These are phyloP conservation scores for Cytospora chrysosperma DNA, from an alignment of 2,329 filamentous ascomycete species.

Conservation along the genomic window DNA sequence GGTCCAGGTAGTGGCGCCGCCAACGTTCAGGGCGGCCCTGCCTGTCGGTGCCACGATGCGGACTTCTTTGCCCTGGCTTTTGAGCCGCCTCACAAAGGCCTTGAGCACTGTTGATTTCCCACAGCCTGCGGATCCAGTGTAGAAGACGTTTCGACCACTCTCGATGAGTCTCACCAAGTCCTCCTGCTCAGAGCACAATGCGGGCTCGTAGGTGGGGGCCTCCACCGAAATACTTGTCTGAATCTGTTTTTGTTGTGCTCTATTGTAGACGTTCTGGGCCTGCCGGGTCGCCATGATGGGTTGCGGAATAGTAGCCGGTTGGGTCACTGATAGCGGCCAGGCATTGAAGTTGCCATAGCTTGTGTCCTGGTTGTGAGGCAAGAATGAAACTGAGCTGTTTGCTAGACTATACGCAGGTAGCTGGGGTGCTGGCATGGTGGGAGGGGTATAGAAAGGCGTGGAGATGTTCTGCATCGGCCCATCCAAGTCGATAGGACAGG, in stretches of 20 bases:
- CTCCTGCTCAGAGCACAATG: conserved; percentile 47
- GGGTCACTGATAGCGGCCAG: background rate
- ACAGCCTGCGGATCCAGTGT: conserved; percentile 61
- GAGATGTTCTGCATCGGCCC: background rate
- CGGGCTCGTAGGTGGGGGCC: conserved; percentile 26
- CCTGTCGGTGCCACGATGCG: conserved; percentile 60
- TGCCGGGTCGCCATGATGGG: background rate
- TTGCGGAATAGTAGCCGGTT: background rate
- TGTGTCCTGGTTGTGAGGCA: background rate
- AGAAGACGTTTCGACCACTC: conserved; percentile 58
- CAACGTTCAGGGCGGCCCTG: conserved; percentile 55
- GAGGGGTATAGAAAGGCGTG: background rate
- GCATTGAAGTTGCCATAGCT: background rate
- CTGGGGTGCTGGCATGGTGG: background rate
- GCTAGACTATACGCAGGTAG: background rate
- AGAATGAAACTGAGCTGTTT: background rate
- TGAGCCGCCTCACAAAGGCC: conserved; percentile 43
- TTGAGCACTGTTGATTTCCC: conserved; percentile 58
- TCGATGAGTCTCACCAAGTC: conserved; percentile 51
- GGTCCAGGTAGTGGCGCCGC: conserved; percentile 55
- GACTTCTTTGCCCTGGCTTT: conserved; percentile 38
- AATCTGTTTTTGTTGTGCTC: background rate
- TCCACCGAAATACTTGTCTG: background rate
- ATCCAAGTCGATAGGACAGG: conserved; percentile 2
- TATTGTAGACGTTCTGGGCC: background rate